phyloP scores from a whole-genome alignment of 371 early-diverging fungal species.

The Nosema muscidifuracis region DNA sequence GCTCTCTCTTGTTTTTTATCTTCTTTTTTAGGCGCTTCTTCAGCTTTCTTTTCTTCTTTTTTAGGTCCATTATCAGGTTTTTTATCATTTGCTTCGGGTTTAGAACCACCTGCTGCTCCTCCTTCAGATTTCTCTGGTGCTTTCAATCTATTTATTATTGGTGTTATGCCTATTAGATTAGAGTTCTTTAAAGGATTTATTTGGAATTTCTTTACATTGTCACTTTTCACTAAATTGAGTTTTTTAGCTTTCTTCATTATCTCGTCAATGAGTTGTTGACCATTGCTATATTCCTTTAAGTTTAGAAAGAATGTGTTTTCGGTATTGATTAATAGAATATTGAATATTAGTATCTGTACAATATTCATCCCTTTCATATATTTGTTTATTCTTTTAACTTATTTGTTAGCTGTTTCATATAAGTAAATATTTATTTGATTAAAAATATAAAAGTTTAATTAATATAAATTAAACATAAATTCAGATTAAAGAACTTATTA shows the following conservation, averaged over 20 bases:
- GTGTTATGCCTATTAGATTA: constrained; percentile 11
- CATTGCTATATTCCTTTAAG: constrained; percentile 24
- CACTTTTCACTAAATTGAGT: background rate
- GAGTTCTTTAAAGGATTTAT: constrained; percentile 11
- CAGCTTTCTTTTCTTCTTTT: constrained; percentile 15
- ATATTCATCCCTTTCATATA: no score
- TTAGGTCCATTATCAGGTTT: background rate
- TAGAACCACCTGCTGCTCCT: background rate
- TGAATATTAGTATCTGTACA: no score
- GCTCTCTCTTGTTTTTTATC: constrained; percentile 12
- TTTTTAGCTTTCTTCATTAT: constrained; percentile 19
- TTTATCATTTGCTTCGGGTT: background rate
- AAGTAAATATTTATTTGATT: no score
- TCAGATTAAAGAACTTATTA: no score
- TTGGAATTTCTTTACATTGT: background rate
- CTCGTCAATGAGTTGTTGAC: constrained; percentile 13
- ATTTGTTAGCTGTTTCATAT: no score
- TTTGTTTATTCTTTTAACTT: no score
- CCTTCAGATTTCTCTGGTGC: background rate
- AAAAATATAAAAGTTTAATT: no score
- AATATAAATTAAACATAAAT: no score
- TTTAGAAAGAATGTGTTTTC: constrained; percentile 23
- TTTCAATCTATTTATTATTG: background rate
- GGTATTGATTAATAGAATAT: background rate
- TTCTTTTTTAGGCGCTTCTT: background rate